phyloP scores from a whole-genome alignment of 768 basidiomycete species.

The Nidula microcarpa region DNA sequence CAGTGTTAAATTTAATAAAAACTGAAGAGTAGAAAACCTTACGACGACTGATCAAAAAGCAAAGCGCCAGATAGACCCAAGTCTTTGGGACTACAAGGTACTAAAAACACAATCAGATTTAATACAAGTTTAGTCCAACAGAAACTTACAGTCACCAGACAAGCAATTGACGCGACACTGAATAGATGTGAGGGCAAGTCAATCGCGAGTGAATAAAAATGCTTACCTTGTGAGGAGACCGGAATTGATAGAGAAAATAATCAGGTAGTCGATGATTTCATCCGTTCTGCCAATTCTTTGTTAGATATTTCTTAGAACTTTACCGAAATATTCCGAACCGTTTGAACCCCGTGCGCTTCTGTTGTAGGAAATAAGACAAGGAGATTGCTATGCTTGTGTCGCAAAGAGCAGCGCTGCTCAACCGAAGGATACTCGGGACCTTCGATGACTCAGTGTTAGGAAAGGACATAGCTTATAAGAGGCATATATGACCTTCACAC shows the following conservation, averaged over 20 bases:
- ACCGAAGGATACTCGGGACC: conserved; percentile 24
- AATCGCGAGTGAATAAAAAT: not conserved
- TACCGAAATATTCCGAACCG: conserved; percentile 8
- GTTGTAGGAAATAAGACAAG: conserved; percentile 23
- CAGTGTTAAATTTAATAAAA: not conserved
- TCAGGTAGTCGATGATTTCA: conserved; percentile 28
- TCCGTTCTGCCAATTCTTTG: conserved; percentile 17
- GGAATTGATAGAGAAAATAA: conserved; percentile 27
- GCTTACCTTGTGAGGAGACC: conserved; percentile 24
- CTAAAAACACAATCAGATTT: conserved; percentile 6
- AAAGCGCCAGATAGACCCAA: conserved; percentile 29
- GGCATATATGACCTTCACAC: conserved; percentile 15
- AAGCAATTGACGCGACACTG: conserved; percentile 24
- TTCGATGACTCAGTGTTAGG: conserved; percentile 1
- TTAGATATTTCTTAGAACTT: too few relatives aligned
- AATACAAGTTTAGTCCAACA: too few relatives aligned
- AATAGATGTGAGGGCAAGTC: not conserved
- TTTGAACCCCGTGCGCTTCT: conserved; percentile 28
- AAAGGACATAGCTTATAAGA: too few relatives aligned
- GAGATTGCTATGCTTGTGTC: conserved; percentile 26
- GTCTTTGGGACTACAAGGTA: conserved; percentile 23
- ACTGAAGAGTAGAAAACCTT: conserved; percentile 3
- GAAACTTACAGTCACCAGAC: conserved; percentile 20
- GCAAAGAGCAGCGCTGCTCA: conserved; percentile 25
- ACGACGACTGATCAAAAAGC: conserved; percentile 28